These are phyloP conservation scores for Zea luxurians DNA, from an alignment of 176 grass and related monocot species.

Conservation along the genomic window DNA sequence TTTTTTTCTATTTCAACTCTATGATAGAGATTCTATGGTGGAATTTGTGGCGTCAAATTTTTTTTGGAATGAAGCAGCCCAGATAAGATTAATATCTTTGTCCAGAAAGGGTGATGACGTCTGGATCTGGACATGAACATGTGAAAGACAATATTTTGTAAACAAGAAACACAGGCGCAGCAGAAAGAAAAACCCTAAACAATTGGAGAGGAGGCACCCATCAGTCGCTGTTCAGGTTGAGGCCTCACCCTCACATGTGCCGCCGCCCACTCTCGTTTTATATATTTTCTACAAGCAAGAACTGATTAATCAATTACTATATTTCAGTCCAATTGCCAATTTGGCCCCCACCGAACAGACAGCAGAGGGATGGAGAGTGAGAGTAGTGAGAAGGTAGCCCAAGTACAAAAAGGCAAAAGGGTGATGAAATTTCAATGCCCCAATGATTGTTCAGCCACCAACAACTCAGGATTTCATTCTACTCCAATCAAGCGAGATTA, in stretches of 20 bases:
- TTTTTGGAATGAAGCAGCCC: too few relatives aligned
- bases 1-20: too few relatives aligned
- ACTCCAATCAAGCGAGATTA: conserved; percentile 32
- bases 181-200: conserved; percentile 4
- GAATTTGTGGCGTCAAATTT: too few relatives aligned
- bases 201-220: conserved; percentile 34
- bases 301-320: conserved; percentile 12
- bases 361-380: not conserved
- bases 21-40: too few relatives aligned
- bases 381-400: not conserved
- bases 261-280: conserved; percentile 33
- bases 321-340: conserved; percentile 18
- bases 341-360: conserved; percentile 27
- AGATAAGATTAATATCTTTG: not conserved
- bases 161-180: not conserved
- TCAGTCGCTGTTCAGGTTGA: conserved; percentile 38
- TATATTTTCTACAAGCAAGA: conserved; percentile 5
- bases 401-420: conserved; percentile 33
- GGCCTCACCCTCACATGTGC: conserved; percentile 22
- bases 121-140: not conserved
- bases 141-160: conserved; percentile 27
- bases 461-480: conserved; percentile 20
- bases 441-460: conserved; percentile 49
- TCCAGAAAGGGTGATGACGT: conserved; percentile 21
- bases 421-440: conserved; percentile 36